These are phyloP conservation scores for Lasiosphaeris hirsuta DNA, from an alignment of 495 filamentous ascomycete genomes.

Conservation along the genomic window DNA sequence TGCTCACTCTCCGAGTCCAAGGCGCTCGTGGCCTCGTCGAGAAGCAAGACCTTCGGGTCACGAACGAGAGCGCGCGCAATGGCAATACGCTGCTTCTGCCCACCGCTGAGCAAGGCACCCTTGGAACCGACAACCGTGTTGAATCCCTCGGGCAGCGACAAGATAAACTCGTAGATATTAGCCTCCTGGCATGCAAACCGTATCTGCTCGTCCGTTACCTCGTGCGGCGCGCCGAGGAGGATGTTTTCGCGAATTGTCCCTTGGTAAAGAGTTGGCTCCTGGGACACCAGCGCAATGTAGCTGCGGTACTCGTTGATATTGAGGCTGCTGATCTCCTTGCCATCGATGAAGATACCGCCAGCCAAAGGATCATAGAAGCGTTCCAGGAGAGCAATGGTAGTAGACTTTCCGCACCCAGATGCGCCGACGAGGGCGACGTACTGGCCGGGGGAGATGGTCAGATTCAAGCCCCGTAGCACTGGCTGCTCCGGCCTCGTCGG, in stretches of 20 bases:
- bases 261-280: conserved; percentile 59
- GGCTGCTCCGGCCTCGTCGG: conserved; percentile 54
- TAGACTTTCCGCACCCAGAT: conserved; percentile 74
- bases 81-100: conserved; percentile 76
- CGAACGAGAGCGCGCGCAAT: conserved; percentile 78
- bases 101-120: conserved; percentile 68
- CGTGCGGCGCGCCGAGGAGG: conserved; percentile 46
- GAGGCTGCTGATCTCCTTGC: conserved; percentile 47
- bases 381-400: conserved; percentile 65
- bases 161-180: conserved; percentile 65
- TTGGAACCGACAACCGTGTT: conserved; percentile 62
- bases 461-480: conserved; percentile 51
- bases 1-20: conserved; percentile 76
- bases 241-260: conserved; percentile 62
- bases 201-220: conserved; percentile 52
- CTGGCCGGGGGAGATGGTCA: conserved; percentile 63
- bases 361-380: conserved; percentile 61
- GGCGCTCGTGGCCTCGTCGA: conserved; percentile 79
- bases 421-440: conserved; percentile 71
- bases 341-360: conserved; percentile 58
- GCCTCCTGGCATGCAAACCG: conserved; percentile 60
- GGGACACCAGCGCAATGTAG: conserved; percentile 59
- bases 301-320: conserved; percentile 54
- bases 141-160: conserved; percentile 60
- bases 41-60: conserved; percentile 65